These are phyloP conservation scores for Karstenula rhodostoma DNA, from an alignment of 2,329 filamentous ascomycete genomes.

Conservation along the genomic window DNA sequence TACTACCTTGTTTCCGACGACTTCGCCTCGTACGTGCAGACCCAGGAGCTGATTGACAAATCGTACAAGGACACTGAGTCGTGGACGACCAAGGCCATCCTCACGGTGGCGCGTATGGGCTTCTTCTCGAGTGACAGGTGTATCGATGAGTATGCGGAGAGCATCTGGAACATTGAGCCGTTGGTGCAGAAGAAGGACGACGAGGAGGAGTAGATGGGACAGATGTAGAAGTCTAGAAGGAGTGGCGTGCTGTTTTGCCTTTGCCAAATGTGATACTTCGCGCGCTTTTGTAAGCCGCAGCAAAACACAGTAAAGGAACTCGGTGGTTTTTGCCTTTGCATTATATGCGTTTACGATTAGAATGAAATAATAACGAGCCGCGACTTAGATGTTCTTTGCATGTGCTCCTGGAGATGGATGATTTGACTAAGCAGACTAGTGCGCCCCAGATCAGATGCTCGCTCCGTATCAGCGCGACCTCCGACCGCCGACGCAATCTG, in stretches of 20 bases:
- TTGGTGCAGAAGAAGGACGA: constrained; percentile 58
- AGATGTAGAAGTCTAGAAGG: not conserved
- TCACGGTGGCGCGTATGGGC: constrained; percentile 89
- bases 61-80: constrained; percentile 91
- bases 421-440: constrained; percentile 6
- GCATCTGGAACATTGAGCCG: constrained; percentile 96
- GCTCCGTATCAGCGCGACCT: constrained; percentile 35
- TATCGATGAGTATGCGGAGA: constrained; percentile 96
- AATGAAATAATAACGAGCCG: not conserved
- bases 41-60: constrained; percentile 89
- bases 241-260: not conserved
- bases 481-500: constrained; percentile 46
- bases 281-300: too few relatives aligned
- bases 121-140: constrained; percentile 96
- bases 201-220: constrained; percentile 12
- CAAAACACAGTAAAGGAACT: too few relatives aligned
- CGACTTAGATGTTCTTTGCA: not conserved
- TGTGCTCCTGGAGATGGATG: not conserved
- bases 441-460: constrained; percentile 4
- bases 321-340: too few relatives aligned
- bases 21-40: constrained; percentile 93
- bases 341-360: not conserved
- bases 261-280: too few relatives aligned
- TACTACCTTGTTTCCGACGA: constrained; percentile 98
- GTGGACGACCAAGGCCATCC: constrained; percentile 91